A percentile compares a stretch with the other conserved stretches of the same genome.
Evolutionary conservation across 768 basidiomycete genomes (phyloP).

Genomic region (Tephrocybe sp.): DNA sequence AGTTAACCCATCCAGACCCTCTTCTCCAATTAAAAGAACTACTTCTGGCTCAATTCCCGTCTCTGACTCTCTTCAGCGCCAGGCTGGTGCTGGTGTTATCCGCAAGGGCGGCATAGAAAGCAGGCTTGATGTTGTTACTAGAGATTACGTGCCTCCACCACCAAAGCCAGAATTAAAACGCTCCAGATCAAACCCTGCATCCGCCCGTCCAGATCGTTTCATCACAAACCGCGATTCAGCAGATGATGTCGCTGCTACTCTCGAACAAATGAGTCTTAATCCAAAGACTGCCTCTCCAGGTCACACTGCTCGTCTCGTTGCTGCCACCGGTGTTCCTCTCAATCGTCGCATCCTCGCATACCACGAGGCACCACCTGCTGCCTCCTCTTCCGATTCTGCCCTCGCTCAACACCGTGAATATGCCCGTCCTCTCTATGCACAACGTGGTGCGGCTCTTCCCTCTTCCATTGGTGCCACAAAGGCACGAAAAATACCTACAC

Average conservation of each 20-base stretch:
- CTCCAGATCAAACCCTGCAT: constrained; percentile 71
- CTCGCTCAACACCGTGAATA: constrained; percentile 76
- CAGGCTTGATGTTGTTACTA: constrained; percentile 71
- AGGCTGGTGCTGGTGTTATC: constrained; percentile 67
- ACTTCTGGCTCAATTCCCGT: constrained; percentile 44
- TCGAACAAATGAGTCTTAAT: constrained; percentile 61
- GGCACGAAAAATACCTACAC: constrained; percentile 78
- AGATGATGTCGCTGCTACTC: constrained; percentile 56
- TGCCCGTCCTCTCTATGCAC: constrained; percentile 71
- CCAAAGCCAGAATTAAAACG: constrained; percentile 62
- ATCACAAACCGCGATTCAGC: constrained; percentile 59
- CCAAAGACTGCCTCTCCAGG: constrained; percentile 62
- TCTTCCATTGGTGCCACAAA: constrained; percentile 65
- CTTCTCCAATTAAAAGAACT: constrained; percentile 65
- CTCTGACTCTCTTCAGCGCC: constrained; percentile 54
- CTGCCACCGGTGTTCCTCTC: constrained; percentile 71
- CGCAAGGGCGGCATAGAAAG: constrained; percentile 77
- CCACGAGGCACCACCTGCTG: constrained; percentile 79
- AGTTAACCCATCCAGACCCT: constrained; percentile 60
- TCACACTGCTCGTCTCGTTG: constrained; percentile 75
- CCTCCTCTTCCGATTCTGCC: constrained; percentile 64
- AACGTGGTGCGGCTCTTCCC: constrained; percentile 58
- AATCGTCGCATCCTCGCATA: constrained; percentile 86
- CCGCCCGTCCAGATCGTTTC: constrained; percentile 64
- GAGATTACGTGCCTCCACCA: constrained; percentile 72